A percentile compares a stretch with the other conserved stretches of the same genome.
These are phyloP conservation scores for Citrus unshiu DNA, from an alignment of 345 rosid genomes.

Conservation along the genomic window DNA sequence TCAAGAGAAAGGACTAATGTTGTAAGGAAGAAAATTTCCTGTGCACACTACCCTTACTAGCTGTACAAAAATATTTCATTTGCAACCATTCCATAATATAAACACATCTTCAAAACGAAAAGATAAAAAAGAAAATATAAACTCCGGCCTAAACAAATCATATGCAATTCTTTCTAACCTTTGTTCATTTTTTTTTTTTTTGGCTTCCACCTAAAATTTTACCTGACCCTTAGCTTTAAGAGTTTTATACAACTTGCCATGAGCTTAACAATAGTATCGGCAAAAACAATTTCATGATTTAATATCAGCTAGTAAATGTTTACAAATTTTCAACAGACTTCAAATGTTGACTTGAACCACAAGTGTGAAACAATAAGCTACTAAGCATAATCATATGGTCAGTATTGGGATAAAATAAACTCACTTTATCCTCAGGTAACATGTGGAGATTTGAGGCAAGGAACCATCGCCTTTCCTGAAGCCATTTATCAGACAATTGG, in stretches of 20 bases:
- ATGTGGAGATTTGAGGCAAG: constrained; percentile 63
- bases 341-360: constrained; percentile 1
- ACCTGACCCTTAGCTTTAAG: background rate
- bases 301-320: background rate
- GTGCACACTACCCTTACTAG: background rate
- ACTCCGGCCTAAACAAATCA: too few relatives aligned
- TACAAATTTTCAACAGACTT: background rate
- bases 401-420: constrained; percentile 22
- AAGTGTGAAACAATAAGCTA: background rate
- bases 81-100: background rate
- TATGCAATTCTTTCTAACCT: background rate
- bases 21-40: background rate
- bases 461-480: constrained; percentile 57
- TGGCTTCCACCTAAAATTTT: background rate
- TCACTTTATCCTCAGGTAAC: constrained; percentile 78
- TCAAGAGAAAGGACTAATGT: background rate
- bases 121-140: too few relatives aligned
- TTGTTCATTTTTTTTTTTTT: background rate
- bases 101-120: background rate
- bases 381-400: background rate
- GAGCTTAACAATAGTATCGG: background rate
- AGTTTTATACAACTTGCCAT: background rate
- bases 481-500: constrained; percentile 22
- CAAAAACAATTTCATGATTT: background rate
- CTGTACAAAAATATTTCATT: background rate